Evolutionary conservation across 331 rosid genomes (phyloP).

Genomic region (Pyracantha coccinea): DNA sequence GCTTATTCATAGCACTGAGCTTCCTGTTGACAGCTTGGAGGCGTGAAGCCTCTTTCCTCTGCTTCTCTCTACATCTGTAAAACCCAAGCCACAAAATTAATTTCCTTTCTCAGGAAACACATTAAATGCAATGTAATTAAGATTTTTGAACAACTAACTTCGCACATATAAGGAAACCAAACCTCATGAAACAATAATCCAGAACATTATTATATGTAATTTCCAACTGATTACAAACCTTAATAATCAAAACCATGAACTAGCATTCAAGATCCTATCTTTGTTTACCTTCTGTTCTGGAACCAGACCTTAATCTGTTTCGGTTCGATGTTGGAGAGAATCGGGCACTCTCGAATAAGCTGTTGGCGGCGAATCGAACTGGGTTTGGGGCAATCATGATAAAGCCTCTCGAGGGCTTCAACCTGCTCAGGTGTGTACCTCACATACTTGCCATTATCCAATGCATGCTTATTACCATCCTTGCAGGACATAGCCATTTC

Average conservation of each 20-base stretch:
- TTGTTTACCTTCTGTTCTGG: conserved; percentile 77
- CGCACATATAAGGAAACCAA: neutral
- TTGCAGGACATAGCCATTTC: conserved; percentile 95
- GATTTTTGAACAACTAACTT: neutral
- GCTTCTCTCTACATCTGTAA: conserved; percentile 95
- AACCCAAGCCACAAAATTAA: conserved; percentile 12
- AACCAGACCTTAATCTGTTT: conserved; percentile 99
- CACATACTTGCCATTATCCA: conserved; percentile 95
- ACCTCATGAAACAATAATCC: neutral
- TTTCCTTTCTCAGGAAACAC: neutral
- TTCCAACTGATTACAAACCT: too few species aligned
- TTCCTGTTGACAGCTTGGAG: conserved; percentile 92
- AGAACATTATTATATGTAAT: neutral
- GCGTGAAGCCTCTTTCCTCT: conserved; percentile 92
- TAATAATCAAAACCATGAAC: too few species aligned
- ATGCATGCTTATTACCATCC: conserved; percentile 79
- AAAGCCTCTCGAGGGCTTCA: conserved; percentile 98
- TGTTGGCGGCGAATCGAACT: conserved; percentile 99
- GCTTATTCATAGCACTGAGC: conserved; percentile 99
- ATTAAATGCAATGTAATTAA: neutral
- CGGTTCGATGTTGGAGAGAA: conserved; percentile 93
- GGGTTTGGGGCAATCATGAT: conserved; percentile 98
- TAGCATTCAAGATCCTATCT: neutral
- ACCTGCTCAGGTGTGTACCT: conserved; percentile 99
- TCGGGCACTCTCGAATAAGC: conserved; percentile 93